Conservation (phyloP, 2,329 filamentous ascomycete genomes). For the Penicillium sp. region DNA sequence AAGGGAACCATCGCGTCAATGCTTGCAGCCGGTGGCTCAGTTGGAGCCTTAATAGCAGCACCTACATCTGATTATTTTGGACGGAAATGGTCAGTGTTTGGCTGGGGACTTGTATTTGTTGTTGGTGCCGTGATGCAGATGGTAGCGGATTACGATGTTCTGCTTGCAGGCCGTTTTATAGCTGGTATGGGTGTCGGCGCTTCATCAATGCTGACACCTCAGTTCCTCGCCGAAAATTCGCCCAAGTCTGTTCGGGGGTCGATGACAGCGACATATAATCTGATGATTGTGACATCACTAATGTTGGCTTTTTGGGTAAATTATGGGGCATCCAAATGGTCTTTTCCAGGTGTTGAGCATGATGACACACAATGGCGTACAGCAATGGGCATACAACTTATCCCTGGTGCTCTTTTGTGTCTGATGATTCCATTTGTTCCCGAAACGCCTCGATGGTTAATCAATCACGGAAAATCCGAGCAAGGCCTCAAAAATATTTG, state of each 20-base stretch:
- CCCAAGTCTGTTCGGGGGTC: slow-evolving; percentile 48
- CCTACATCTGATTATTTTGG: slow-evolving; percentile 45
- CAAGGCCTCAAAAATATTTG: slow-evolving; percentile 42
- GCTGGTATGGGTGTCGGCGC: slow-evolving; percentile 41
- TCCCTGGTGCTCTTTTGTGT: slow-evolving; percentile 43
- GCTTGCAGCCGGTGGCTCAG: slow-evolving; percentile 44
- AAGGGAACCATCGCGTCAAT: slow-evolving; percentile 23
- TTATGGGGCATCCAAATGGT: slow-evolving; percentile 30
- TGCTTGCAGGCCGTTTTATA: slow-evolving; percentile 45
- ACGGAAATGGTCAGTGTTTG: slow-evolving; percentile 39
- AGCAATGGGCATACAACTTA: slow-evolving; percentile 44
- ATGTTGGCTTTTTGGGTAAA: slow-evolving; percentile 38
- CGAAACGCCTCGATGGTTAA: slow-evolving; percentile 41
- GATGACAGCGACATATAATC: slow-evolving; percentile 47
- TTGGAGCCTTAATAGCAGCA: slow-evolving; percentile 42
- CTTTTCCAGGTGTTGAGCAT: slow-evolving; percentile 15
- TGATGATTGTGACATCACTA: slow-evolving; percentile 44
- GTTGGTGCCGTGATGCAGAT: slow-evolving; percentile 42
- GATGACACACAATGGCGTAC: slow-evolving; percentile 43
- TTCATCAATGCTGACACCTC: slow-evolving; percentile 45
- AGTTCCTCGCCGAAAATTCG: slow-evolving; percentile 48
- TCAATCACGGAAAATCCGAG: slow-evolving; percentile 42
- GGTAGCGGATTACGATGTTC: slow-evolving; percentile 39
- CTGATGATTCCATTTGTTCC: slow-evolving; percentile 40
- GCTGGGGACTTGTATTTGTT: slow-evolving; percentile 39